phyloP scores from a whole-genome alignment of 345 rosid species.

The Clausena lansium region DNA sequence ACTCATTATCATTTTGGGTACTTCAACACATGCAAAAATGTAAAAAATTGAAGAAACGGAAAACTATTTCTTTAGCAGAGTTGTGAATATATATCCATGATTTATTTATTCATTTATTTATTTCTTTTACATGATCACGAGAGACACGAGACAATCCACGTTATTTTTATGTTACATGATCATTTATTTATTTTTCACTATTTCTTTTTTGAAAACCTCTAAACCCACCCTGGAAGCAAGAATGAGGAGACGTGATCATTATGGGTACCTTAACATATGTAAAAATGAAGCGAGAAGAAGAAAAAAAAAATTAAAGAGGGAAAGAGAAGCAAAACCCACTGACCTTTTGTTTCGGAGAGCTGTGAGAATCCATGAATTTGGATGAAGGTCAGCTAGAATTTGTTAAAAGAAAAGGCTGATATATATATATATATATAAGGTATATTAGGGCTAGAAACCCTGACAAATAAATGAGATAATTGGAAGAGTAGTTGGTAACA shows the following conservation, averaged over 20 bases:
- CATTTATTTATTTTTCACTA: no score
- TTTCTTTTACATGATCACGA: no score
- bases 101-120: no score
- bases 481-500: not conserved
- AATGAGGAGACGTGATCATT: not conserved
- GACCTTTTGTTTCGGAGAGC: slow-evolving; percentile 11
- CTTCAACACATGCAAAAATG: not conserved
- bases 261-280: not conserved
- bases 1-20: not conserved
- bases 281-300: not conserved
- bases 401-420: not conserved
- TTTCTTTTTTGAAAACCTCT: no score
- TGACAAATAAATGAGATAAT: not conserved
- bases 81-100: no score
- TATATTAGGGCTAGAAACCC: not conserved
- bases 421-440: not conserved
- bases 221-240: no score
- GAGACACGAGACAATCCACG: no score
- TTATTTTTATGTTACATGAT: no score
- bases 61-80: no score
- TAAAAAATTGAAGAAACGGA: not conserved
- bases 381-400: no score
- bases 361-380: slow-evolving; percentile 7
- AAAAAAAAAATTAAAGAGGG: no score
- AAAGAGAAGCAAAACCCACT: no score